phyloP scores from a whole-genome alignment of 495 filamentous ascomycete genomes.

The Penicillium macrosclerotiorum region DNA sequence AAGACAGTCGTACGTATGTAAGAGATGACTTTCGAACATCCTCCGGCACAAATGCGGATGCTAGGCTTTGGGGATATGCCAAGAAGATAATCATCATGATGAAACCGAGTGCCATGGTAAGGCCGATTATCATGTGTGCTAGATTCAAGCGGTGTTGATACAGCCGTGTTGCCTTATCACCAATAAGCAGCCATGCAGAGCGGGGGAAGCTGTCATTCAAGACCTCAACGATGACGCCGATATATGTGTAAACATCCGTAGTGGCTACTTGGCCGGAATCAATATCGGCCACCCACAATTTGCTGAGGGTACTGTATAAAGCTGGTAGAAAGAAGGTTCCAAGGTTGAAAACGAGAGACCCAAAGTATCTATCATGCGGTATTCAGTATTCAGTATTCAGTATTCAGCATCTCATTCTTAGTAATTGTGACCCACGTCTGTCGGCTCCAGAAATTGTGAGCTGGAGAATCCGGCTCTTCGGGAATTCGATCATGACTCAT shows the following conservation, averaged over 20 bases:
- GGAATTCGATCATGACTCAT: no score
- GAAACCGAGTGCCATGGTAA: slow-evolving; percentile 55
- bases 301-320: slow-evolving; percentile 66
- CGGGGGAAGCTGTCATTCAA: slow-evolving; percentile 74
- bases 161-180: slow-evolving; percentile 57
- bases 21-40: slow-evolving; percentile 55
- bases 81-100: slow-evolving; percentile 64
- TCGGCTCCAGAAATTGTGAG: neutral
- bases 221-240: slow-evolving; percentile 63
- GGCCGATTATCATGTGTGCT: slow-evolving; percentile 61
- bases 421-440: neutral
- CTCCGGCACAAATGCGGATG: slow-evolving; percentile 60
- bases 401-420: no score
- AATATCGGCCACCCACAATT: slow-evolving; percentile 73
- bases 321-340: slow-evolving; percentile 65
- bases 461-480: no score
- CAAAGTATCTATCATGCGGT: slow-evolving; percentile 52
- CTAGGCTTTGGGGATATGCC: slow-evolving; percentile 51
- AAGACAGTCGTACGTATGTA: slow-evolving; percentile 64
- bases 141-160: slow-evolving; percentile 54
- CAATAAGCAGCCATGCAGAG: slow-evolving; percentile 68
- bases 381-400: no score
- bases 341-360: slow-evolving; percentile 62
- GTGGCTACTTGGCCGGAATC: slow-evolving; percentile 64
- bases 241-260: slow-evolving; percentile 64